These are phyloP conservation scores for Ophiocordyceps camponoti-leonardi DNA, from an alignment of 2,329 filamentous ascomycete genomes.

Conservation along the genomic window DNA sequence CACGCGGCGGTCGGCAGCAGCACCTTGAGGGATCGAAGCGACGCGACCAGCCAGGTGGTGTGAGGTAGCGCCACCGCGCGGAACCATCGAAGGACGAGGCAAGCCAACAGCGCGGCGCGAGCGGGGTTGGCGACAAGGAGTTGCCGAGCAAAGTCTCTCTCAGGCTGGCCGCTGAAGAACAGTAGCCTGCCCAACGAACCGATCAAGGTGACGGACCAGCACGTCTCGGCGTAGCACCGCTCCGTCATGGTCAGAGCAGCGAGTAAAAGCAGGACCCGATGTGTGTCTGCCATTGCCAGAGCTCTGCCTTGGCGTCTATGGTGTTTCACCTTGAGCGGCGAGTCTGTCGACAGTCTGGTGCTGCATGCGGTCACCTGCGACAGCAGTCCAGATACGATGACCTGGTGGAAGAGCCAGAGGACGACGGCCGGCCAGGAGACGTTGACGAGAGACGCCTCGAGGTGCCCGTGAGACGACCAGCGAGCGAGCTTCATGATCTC, in stretches of 20 bases:
- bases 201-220: slow-evolving; percentile 10
- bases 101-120: slow-evolving; percentile 5
- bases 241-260: slow-evolving; percentile 13
- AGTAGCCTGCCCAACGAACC: slow-evolving; percentile 8
- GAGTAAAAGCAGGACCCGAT: slow-evolving; percentile 7
- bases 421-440: slow-evolving; percentile 3
- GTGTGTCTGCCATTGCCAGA: neutral
- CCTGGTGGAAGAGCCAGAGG: slow-evolving; percentile 1
- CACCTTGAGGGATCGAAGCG: neutral
- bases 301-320: neutral
- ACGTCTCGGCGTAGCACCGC: slow-evolving; percentile 11
- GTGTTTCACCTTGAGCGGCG: no score
- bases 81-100: slow-evolving; percentile 6
- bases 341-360: neutral
- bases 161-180: slow-evolving; percentile 2
- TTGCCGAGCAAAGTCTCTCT: slow-evolving; percentile 2
- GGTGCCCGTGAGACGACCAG: slow-evolving; percentile 17
- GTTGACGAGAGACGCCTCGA: slow-evolving; percentile 9
- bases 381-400: neutral
- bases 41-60: neutral
- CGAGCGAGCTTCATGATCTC: slow-evolving; percentile 18
- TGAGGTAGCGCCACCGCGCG: neutral
- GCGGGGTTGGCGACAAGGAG: slow-evolving; percentile 2
- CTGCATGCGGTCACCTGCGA: neutral
- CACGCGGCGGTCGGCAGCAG: neutral